Percentiles rank a stretch among this genome's conserved stretches.
phyloP scores from a whole-genome alignment of 768 basidiomycete genomes.

The Tulasnella sp. region DNA sequence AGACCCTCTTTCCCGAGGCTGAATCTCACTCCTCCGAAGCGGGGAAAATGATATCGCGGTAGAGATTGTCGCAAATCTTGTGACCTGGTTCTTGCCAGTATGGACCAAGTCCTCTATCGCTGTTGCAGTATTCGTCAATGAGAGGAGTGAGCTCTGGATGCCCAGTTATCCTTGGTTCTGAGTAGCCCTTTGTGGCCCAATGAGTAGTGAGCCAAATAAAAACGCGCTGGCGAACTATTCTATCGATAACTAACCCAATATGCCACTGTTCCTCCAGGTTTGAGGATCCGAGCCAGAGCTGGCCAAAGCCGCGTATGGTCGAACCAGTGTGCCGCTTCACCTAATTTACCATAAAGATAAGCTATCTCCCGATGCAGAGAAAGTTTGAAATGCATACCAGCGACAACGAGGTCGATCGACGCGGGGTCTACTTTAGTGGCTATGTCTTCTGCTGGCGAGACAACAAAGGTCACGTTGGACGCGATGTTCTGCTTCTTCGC shows the following conservation, averaged over 20 bases:
- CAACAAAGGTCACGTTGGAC: background rate
- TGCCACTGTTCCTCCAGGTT: conserved; percentile 30
- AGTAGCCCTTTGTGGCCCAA: conserved; percentile 38
- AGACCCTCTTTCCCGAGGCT: conserved; percentile 23
- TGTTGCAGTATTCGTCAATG: conserved; percentile 46
- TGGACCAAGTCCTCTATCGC: conserved; percentile 46
- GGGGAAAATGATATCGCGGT: conserved; percentile 50
- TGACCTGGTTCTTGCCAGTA: conserved; percentile 73
- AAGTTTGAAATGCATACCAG: conserved; percentile 23
- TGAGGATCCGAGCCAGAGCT: conserved; percentile 25
- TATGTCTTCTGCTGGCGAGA: conserved; percentile 25
- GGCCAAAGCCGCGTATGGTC: conserved; percentile 27
- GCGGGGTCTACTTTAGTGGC: conserved; percentile 17
- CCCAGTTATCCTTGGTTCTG: conserved; percentile 57
- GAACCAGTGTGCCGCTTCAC: conserved; percentile 33
- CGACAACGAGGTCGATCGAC: conserved; percentile 30
- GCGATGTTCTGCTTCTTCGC: conserved; percentile 5
- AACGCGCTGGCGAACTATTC: background rate
- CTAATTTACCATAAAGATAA: conserved; percentile 14
- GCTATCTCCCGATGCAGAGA: background rate
- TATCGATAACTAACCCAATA: conserved; percentile 25
- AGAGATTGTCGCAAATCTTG: conserved; percentile 59
- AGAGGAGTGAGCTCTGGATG: conserved; percentile 51
- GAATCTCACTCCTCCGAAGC: conserved; percentile 25
- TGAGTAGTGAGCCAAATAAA: background rate